Percentiles rank a stretch among this genome's conserved stretches.
These are phyloP conservation scores for Fusarium chlamydosporum DNA, from an alignment of 2,329 filamentous ascomycete genomes.

Conservation along the genomic window DNA sequence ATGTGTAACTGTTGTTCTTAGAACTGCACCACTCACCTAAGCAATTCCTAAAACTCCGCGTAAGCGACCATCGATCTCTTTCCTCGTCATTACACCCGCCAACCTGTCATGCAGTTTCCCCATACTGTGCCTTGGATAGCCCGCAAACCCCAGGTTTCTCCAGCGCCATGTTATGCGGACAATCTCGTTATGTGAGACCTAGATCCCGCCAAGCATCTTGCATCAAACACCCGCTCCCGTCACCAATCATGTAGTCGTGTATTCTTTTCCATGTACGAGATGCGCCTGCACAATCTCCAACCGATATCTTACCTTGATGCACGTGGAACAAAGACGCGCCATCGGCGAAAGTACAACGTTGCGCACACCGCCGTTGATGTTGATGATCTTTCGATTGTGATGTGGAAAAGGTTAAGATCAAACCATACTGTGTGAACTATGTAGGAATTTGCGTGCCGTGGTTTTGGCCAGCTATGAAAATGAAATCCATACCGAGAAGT, in stretches of 20 bases:
- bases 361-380: background rate
- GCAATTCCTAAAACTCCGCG: too few species aligned
- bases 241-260: constrained; percentile 13
- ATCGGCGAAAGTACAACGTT: background rate
- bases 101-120: constrained; percentile 3
- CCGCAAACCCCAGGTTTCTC: constrained; percentile 17
- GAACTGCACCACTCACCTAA: background rate
- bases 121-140: constrained; percentile 1
- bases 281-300: background rate
- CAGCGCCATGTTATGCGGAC: constrained; percentile 14
- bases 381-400: background rate
- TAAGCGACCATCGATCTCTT: background rate
- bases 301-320: background rate
- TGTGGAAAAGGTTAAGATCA: background rate
- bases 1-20: background rate
- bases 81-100: background rate
- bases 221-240: constrained; percentile 14
- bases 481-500: background rate
- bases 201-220: constrained; percentile 23
- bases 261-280: background rate
- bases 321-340: constrained; percentile 3
- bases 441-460: background rate
- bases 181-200: constrained; percentile 22
- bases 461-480: background rate
- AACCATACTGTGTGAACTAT: background rate